A percentile compares a stretch with the other conserved stretches of the same genome.
Conservation (phyloP, 2,329 filamentous ascomycete genomes). For the Sphaerostilbella broomeana region DNA sequence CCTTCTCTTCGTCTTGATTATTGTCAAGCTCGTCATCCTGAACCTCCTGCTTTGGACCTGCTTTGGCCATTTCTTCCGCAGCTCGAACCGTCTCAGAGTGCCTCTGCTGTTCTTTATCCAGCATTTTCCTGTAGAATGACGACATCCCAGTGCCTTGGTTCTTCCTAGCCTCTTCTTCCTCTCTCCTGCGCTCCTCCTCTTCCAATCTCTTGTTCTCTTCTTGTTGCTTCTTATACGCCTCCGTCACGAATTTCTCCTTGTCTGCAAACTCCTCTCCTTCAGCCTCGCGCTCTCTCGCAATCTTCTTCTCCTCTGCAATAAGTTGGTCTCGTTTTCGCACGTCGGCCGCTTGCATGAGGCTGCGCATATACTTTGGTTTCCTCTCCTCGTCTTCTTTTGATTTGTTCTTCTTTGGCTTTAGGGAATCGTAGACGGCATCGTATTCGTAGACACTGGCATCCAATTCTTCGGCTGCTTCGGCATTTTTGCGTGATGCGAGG, state of each 20-base stretch:
- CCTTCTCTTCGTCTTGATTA: conserved; percentile 45
- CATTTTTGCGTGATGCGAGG: conserved; percentile 56
- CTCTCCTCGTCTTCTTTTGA: conserved; percentile 48
- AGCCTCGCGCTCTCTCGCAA: conserved; percentile 68
- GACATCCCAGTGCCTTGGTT: conserved; percentile 64
- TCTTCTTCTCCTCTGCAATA: conserved; percentile 72
- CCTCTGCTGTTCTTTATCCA: conserved; percentile 62
- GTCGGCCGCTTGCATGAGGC: conserved; percentile 65
- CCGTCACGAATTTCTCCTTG: conserved; percentile 82
- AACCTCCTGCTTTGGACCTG: conserved; percentile 24
- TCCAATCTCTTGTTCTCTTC: conserved; percentile 65
- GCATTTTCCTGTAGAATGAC: conserved; percentile 68
- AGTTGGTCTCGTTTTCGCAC: conserved; percentile 70
- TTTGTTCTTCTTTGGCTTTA: conserved; percentile 59
- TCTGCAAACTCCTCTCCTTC: conserved; percentile 76
- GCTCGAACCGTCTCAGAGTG: conserved; percentile 66
- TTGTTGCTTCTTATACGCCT: conserved; percentile 74
- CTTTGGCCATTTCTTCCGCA: conserved; percentile 48
- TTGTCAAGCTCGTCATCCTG: conserved; percentile 30
- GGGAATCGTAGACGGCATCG: conserved; percentile 72
- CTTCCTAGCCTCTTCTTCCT: conserved; percentile 59
- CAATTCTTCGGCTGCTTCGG: conserved; percentile 56
- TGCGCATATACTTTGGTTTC: conserved; percentile 73
- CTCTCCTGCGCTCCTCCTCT: conserved; percentile 60
- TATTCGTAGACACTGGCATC: conserved; percentile 81